Percentiles rank a stretch among this genome's conserved stretches.
These are phyloP conservation scores for Globisporangium cederbergense DNA, from an alignment of 352 stramenopile genomes.

Conservation along the genomic window DNA sequence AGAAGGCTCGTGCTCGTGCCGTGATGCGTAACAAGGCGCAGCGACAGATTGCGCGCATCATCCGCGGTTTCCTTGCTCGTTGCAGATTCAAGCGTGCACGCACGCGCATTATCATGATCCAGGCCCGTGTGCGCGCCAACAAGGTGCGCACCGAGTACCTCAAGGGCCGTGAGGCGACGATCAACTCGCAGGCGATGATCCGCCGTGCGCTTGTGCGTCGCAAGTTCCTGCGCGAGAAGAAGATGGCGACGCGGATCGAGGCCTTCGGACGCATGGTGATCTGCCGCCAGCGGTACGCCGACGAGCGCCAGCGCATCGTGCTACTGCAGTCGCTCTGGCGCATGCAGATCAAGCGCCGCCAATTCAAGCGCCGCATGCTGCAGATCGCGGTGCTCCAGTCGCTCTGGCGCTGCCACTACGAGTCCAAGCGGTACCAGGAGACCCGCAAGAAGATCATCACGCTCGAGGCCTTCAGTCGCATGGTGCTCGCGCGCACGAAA, in stretches of 20 bases:
- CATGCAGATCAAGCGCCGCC: slow-evolving; percentile 62
- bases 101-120: slow-evolving; percentile 81
- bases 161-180: slow-evolving; percentile 82
- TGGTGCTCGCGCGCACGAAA: slow-evolving; percentile 50
- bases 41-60: slow-evolving; percentile 67
- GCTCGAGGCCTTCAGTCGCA: slow-evolving; percentile 63
- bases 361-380: slow-evolving; percentile 40
- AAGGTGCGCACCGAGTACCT: slow-evolving; percentile 85
- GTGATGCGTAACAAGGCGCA: slow-evolving; percentile 76
- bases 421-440: slow-evolving; percentile 50
- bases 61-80: slow-evolving; percentile 67
- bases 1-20: slow-evolving; percentile 76
- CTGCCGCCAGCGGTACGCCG: slow-evolving; percentile 56
- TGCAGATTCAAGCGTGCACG: slow-evolving; percentile 48
- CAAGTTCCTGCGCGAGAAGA: slow-evolving; percentile 80
- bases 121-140: slow-evolving; percentile 82
- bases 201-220: slow-evolving; percentile 70
- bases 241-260: slow-evolving; percentile 85
- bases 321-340: slow-evolving; percentile 77
- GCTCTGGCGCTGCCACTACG: slow-evolving; percentile 68
- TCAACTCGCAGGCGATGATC: slow-evolving; percentile 88
- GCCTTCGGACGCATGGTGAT: slow-evolving; percentile 84
- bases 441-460: slow-evolving; percentile 60
- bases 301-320: slow-evolving; percentile 66
- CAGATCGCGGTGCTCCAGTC: slow-evolving; percentile 76